These are phyloP conservation scores for Fusarium sp. DNA, from an alignment of 2,329 filamentous ascomycete genomes.

Conservation along the genomic window DNA sequence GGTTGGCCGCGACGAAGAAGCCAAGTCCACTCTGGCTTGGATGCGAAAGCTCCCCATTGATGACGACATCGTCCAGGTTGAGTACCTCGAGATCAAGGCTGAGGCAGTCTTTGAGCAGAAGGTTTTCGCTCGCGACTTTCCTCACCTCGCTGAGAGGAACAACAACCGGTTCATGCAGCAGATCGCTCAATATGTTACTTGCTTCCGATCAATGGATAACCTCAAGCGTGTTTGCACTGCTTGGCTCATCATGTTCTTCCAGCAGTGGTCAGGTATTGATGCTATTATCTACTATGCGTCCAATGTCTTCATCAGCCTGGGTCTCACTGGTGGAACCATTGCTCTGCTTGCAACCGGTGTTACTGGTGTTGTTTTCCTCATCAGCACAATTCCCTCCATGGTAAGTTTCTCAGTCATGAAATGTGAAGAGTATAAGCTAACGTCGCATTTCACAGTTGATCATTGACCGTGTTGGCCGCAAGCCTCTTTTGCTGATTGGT, in stretches of 20 bases:
- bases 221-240: conserved; percentile 74
- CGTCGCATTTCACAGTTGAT: conserved; percentile 26
- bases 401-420: neutral
- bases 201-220: conserved; percentile 54
- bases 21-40: conserved; percentile 45
- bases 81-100: conserved; percentile 86
- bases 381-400: conserved; percentile 49
- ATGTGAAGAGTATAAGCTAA: neutral
- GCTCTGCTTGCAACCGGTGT: conserved; percentile 76
- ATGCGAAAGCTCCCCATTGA: conserved; percentile 54
- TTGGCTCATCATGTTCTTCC: conserved; percentile 71
- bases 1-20: conserved; percentile 76
- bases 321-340: conserved; percentile 68
- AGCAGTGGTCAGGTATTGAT: conserved; percentile 53
- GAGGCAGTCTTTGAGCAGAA: conserved; percentile 82
- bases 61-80: conserved; percentile 76
- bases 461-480: conserved; percentile 55
- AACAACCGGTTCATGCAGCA: conserved; percentile 57
- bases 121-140: conserved; percentile 69
- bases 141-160: conserved; percentile 53
- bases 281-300: conserved; percentile 59
- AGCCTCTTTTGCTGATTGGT: conserved; percentile 52
- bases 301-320: conserved; percentile 72
- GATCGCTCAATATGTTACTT: conserved; percentile 60
- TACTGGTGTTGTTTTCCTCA: conserved; percentile 75